Evolutionary conservation across 1,139 yeast species (phyloP).

Genomic region (Geotrichum histeridarum): DNA sequence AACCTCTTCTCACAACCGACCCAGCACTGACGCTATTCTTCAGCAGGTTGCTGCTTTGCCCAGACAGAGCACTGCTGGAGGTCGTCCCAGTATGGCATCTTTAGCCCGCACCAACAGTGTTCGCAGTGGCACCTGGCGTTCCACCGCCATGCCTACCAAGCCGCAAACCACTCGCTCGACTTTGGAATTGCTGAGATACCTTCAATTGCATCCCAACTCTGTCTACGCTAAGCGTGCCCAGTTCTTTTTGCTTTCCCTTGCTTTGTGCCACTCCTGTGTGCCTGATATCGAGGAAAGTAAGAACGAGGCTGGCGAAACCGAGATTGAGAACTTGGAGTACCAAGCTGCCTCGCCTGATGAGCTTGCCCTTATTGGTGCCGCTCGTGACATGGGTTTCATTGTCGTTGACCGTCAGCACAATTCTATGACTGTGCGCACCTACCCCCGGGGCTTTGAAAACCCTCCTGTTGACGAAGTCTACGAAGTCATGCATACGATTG

Average conservation of each 20-base stretch:
- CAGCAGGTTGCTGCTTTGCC: constrained; percentile 37
- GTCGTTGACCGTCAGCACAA: constrained; percentile 63
- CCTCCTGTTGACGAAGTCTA: constrained; percentile 63
- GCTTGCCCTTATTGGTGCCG: constrained; percentile 86
- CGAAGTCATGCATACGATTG: constrained; percentile 71
- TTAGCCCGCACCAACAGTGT: constrained; percentile 28
- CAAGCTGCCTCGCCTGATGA: constrained; percentile 98
- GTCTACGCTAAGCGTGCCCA: constrained; percentile 67
- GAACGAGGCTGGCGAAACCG: constrained; percentile 38
- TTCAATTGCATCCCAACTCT: constrained; percentile 68
- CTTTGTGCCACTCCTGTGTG: constrained; percentile 84
- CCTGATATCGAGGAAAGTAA: constrained; percentile 49
- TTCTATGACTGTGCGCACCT: constrained; percentile 61
- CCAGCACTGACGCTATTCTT: constrained; percentile 32
- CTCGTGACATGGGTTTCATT: constrained; percentile 86
- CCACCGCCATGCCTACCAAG: constrained; percentile 37
- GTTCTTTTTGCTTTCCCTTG: constrained; percentile 73
- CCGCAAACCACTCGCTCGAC: constrained; percentile 46
- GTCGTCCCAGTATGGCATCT: constrained; percentile 53
- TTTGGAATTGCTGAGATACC: constrained; percentile 57
- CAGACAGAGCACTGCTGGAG: constrained; percentile 33
- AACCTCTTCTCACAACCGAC: constrained; percentile 21
- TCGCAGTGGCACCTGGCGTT: constrained; percentile 33
- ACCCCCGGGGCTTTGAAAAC: constrained; percentile 74
- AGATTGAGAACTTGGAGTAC: constrained; percentile 53